Conservation (phyloP, 2,329 filamentous ascomycete species). For the Emmonsiellopsis sp. region DNA sequence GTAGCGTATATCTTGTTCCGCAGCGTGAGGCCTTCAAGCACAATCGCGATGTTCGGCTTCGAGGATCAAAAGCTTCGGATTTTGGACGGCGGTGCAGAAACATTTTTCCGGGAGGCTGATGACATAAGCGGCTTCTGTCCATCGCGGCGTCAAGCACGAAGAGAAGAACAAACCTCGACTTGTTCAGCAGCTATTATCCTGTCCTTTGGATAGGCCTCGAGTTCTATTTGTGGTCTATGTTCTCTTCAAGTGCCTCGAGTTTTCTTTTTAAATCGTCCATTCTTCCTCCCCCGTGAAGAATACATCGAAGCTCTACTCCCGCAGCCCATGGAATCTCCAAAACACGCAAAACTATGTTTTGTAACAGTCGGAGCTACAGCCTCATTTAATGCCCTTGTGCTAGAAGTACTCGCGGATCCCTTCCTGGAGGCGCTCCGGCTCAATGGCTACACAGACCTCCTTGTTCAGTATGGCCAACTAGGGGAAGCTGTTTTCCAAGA, state of each 20-base stretch:
- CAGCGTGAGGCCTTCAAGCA: not conserved
- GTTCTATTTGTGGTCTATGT: not conserved
- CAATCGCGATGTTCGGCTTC: not conserved
- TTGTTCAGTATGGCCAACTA: constrained; percentile 72
- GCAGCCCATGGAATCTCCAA: constrained; percentile 13
- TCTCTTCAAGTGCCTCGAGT: not conserved
- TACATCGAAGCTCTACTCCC: not conserved
- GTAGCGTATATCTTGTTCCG: constrained; percentile 5
- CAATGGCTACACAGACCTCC: constrained; percentile 60
- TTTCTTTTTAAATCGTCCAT: not conserved
- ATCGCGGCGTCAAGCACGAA: not conserved
- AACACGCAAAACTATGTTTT: constrained; percentile 51
- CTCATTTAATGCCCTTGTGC: constrained; percentile 64
- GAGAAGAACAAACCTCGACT: no score
- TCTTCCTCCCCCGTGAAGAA: not conserved
- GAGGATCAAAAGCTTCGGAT: not conserved
- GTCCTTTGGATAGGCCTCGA: not conserved
- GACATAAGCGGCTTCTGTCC: not conserved
- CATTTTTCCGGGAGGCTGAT: not conserved
- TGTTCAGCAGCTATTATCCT: no score
- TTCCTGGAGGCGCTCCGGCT: constrained; percentile 56
- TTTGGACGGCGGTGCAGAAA: not conserved
- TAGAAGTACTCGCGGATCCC: constrained; percentile 50
- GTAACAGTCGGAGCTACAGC: constrained; percentile 91
- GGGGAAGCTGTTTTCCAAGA: constrained; percentile 46